Conservation (phyloP, 2,329 filamentous ascomycete genomes). For the Cryphonectria radicalis region DNA sequence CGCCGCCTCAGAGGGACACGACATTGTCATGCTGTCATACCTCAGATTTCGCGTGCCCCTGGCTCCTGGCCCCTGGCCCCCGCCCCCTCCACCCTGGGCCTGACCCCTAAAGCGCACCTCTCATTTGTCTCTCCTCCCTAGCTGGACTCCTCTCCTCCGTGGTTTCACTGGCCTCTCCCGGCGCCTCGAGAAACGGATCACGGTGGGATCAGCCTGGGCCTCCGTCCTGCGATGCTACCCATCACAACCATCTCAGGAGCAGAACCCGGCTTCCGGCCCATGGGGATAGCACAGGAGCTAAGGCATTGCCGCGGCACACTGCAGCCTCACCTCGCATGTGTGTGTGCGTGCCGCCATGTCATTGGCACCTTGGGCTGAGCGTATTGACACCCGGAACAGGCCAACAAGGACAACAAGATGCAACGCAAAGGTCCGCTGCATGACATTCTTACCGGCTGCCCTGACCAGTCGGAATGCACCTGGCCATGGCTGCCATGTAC, state of each 20-base stretch:
- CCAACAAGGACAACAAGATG: conserved; percentile 23
- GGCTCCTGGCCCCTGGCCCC: conserved; percentile 15
- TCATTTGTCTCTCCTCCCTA: neutral
- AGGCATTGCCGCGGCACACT: conserved; percentile 21
- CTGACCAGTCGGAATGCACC: conserved; percentile 19
- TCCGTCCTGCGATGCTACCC: conserved; percentile 1
- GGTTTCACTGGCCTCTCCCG: conserved; percentile 10
- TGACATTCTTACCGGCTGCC: conserved; percentile 21
- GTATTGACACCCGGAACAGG: conserved; percentile 20
- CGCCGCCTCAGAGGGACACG: conserved; percentile 29
- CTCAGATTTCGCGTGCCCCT: conserved; percentile 34
- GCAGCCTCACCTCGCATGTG: conserved; percentile 25
- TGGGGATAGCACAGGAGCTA: conserved; percentile 9
- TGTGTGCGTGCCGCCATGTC: conserved; percentile 11
- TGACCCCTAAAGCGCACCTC: neutral
- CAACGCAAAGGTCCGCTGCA: conserved; percentile 22
- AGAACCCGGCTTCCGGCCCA: conserved; percentile 12
- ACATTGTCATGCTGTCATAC: conserved; percentile 34
- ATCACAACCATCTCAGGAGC: conserved; percentile 14
- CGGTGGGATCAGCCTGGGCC: conserved; percentile 17
- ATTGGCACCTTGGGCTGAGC: conserved; percentile 6
- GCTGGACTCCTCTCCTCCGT: neutral
- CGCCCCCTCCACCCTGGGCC: neutral
- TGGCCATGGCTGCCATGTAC: conserved; percentile 3
- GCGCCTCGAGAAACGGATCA: conserved; percentile 28